Evolutionary conservation across 345 rosid genomes (phyloP), one percentile per base, ranked within the genome.

Genomic region (Populus nigra): DNA sequence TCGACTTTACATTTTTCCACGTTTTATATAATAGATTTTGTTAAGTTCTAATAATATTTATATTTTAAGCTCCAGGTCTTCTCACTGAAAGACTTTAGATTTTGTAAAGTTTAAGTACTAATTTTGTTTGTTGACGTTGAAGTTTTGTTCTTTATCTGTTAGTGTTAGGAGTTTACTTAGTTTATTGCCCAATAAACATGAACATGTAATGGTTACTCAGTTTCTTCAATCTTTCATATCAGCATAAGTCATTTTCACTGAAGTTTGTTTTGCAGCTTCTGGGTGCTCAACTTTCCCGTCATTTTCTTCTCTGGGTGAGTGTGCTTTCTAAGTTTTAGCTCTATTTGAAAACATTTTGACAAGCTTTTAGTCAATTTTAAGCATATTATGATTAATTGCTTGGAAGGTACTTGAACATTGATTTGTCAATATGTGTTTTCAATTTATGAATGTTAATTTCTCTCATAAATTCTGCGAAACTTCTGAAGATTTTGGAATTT

Each of bases 161-260:
- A 3, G 41, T 71, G 25, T 7, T 45, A 27, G 25, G 74, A 31
- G 5, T 71, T 71, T 8, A 18, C 62, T 50, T 38, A 50, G 36
- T 29, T 16, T 49, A 49, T 71, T 71, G 41, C 36, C n/a, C 63
- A 5, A 71, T 47, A 23, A n/a, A 8, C 17, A 29, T 55, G 29
- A 20, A 55, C 35, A 57, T 57, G 53, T 38, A 23, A 59, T 23
- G 55, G 2, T 6, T 38, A 61, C 23, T 53, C 20, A 7, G 50
- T 36, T 73, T 73, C 38, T 38, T 73, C 18, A 57, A 7, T 39
- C 12, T 73, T 73, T 59, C 63, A 71, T 71, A 10, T 45, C 35
- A 39, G 27, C 57, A 38, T 1, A 7, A 41, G 55, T 61, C 50
- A 31, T 73, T 72, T 72, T 35, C 76, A 57, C 35, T 73, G 72